Percentiles rank a stretch among this genome's conserved stretches.
These are phyloP conservation scores for Podospora pseudocomata DNA, from an alignment of 495 filamentous ascomycete species.

Conservation along the genomic window DNA sequence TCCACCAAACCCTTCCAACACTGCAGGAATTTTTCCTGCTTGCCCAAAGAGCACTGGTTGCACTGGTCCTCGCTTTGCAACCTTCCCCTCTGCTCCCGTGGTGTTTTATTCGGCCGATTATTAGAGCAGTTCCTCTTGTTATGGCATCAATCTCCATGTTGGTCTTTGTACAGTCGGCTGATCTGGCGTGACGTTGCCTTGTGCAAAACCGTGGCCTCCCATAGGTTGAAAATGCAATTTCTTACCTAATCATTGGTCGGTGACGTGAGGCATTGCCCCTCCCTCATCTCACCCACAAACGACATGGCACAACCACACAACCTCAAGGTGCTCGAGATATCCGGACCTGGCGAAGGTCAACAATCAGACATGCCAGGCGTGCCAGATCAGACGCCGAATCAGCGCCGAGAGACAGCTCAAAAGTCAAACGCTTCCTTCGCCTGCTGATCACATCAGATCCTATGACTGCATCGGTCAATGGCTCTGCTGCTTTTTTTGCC, in stretches of 20 bases:
- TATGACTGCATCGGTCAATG: not conserved
- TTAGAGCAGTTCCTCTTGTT: not conserved
- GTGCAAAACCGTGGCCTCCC: not conserved
- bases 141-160: constrained; percentile 2
- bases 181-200: constrained; percentile 12
- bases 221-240: constrained; percentile 10
- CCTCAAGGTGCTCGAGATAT: not conserved
- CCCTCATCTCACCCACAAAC: not conserved
- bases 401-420: not conserved
- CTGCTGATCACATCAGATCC: constrained; percentile 1
- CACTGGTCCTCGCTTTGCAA: not conserved
- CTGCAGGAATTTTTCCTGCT: constrained; percentile 2
- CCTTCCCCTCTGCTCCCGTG: not conserved
- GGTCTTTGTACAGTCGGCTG: constrained; percentile 7
- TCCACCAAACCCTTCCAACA: constrained; percentile 15
- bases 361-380: not conserved
- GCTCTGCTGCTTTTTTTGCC: too few relatives aligned
- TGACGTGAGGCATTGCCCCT: not conserved
- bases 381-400: constrained; percentile 3
- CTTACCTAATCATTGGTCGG: constrained; percentile 19
- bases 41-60: not conserved
- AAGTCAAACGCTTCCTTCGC: not conserved
- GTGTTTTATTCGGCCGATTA: not conserved
- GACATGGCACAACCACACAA: not conserved
- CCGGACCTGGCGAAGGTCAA: not conserved